Evolutionary conservation across 768 basidiomycete species (phyloP).

Genomic region (Leccinum ochraceum): DNA sequence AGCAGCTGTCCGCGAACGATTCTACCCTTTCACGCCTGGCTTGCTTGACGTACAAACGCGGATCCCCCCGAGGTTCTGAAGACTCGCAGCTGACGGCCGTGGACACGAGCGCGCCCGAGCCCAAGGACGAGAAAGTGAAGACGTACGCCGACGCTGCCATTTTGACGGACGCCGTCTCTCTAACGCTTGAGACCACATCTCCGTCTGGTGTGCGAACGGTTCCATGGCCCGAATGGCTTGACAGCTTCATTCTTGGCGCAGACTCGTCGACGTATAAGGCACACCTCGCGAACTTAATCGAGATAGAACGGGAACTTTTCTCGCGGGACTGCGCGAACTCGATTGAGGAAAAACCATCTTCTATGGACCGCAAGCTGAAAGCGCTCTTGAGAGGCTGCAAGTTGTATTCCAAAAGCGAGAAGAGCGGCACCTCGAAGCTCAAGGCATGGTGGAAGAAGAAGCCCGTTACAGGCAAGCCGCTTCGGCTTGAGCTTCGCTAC

Average conservation of each 20-base stretch:
- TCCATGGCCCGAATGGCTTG: constrained; percentile 44
- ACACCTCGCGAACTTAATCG: constrained; percentile 36
- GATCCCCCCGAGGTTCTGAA: constrained; percentile 57
- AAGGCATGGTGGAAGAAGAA: constrained; percentile 69
- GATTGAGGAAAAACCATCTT: constrained; percentile 26
- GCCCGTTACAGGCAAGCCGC: constrained; percentile 41
- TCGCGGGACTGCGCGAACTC: constrained; percentile 22
- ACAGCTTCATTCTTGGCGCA: constrained; percentile 36
- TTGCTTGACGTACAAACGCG: constrained; percentile 31
- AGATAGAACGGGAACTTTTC: constrained; percentile 37
- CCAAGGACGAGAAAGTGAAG: constrained; percentile 22
- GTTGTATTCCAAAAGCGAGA: constrained; percentile 33
- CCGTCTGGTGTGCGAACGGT: constrained; percentile 29
- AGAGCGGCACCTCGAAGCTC: constrained; percentile 47
- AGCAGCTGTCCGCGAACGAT: constrained; percentile 34
- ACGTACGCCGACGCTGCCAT: constrained; percentile 21
- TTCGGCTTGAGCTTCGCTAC: constrained; percentile 40
- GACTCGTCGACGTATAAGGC: constrained; percentile 39
- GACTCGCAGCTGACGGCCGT: constrained; percentile 64
- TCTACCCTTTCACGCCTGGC: constrained; percentile 9
- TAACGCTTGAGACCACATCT: constrained; percentile 19
- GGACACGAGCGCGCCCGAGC: constrained; percentile 12
- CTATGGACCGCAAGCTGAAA: constrained; percentile 42
- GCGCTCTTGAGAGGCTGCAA: constrained; percentile 45
- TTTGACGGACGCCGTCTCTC: constrained; percentile 21